Conservation (phyloP, 768 basidiomycete species). For the Suillus placidus region DNA sequence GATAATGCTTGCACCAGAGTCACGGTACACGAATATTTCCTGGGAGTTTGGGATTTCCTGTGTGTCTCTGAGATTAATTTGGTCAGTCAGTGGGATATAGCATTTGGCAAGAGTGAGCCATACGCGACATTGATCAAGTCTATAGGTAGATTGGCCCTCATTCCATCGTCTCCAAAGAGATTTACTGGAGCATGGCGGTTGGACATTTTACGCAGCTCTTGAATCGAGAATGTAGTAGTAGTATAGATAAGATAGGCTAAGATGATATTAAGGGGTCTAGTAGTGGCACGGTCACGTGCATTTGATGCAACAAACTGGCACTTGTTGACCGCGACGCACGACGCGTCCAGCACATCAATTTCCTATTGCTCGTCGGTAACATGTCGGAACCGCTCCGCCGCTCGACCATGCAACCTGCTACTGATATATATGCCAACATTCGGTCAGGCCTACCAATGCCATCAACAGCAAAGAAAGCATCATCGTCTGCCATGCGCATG, state of each 20-base stretch:
- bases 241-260: neutral
- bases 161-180: conserved; percentile 84
- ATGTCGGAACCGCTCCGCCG: conserved; percentile 56
- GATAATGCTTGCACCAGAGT: conserved; percentile 73
- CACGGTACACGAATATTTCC: conserved; percentile 83
- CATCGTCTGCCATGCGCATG: conserved; percentile 53
- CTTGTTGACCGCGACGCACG: conserved; percentile 6
- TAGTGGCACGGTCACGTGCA: conserved; percentile 7
- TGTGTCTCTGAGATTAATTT: conserved; percentile 43
- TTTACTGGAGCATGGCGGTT: conserved; percentile 26
- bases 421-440: conserved; percentile 50
- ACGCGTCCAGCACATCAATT: conserved; percentile 14
- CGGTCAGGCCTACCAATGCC: conserved; percentile 77
- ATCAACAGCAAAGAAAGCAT: conserved; percentile 72
- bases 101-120: neutral
- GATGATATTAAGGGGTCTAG: neutral
- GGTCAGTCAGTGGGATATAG: conserved; percentile 4
- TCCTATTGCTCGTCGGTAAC: conserved; percentile 8
- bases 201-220: conserved; percentile 1
- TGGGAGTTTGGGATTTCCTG: conserved; percentile 95
- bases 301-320: neutral
- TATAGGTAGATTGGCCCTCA: conserved; percentile 51
- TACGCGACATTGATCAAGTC: conserved; percentile 86
- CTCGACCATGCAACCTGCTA: conserved; percentile 57
- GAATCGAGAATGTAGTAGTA: neutral